Conservation (phyloP, 371 early-diverging fungal genomes). For the Amoeboaphelidium protococcarum region DNA sequence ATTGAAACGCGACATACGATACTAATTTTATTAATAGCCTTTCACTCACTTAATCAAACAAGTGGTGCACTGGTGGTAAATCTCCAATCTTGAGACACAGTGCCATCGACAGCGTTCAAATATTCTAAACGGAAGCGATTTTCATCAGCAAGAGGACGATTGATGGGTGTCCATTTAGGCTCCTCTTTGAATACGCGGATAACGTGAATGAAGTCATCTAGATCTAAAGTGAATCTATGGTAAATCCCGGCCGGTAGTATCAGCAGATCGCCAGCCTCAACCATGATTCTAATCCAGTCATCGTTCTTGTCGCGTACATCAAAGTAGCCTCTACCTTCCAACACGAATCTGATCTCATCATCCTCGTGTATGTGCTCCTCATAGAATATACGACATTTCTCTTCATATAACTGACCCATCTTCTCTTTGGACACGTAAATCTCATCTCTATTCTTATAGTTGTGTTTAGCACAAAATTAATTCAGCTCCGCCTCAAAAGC, state of each 20-base stretch:
- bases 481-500: too few species aligned
- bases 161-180: slow-evolving; percentile 76
- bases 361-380: slow-evolving; percentile 87
- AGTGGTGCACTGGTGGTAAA: too few species aligned
- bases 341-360: slow-evolving; percentile 77
- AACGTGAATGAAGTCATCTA: slow-evolving; percentile 53
- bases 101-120: too few species aligned
- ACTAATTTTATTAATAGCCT: too few species aligned
- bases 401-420: slow-evolving; percentile 49
- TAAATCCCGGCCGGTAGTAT: slow-evolving; percentile 82
- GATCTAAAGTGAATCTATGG: slow-evolving; percentile 76
- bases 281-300: slow-evolving; percentile 63
- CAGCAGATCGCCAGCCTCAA: slow-evolving; percentile 51
- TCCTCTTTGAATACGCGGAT: slow-evolving; percentile 83
- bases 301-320: slow-evolving; percentile 34
- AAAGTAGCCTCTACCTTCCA: slow-evolving; percentile 73
- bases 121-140: slow-evolving; percentile 12
- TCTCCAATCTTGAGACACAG: too few species aligned
- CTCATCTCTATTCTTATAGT: slow-evolving; percentile 71
- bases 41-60: too few species aligned
- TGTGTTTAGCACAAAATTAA: too few species aligned
- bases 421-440: slow-evolving; percentile 43
- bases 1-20: too few species aligned
- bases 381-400: slow-evolving; percentile 75
- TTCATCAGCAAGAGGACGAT: slow-evolving; percentile 22